A percentile compares a stretch with the other conserved stretches of the same genome.
Evolutionary conservation across 331 rosid species (phyloP).

Genomic region (Stylosanthes scabra): DNA sequence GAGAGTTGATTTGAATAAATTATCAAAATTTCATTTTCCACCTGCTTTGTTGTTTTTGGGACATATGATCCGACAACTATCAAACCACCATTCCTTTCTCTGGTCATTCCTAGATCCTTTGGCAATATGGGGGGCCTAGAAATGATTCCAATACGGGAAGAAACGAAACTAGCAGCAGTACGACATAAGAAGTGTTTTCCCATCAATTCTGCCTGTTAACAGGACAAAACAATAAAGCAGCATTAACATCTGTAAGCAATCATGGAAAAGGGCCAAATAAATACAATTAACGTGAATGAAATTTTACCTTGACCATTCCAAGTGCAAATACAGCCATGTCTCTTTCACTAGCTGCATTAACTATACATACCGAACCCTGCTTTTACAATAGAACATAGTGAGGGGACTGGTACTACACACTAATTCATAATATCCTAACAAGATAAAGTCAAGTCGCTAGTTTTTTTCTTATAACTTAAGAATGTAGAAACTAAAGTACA

Average conservation of each 20-base stretch:
- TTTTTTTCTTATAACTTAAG: neutral
- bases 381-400: constrained; percentile 37
- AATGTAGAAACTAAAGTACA: constrained; percentile 14
- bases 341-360: constrained; percentile 93
- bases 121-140: constrained; percentile 87
- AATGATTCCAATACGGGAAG: constrained; percentile 81
- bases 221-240: constrained; percentile 35
- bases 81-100: constrained; percentile 87
- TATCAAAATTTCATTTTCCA: constrained; percentile 38
- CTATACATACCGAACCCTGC: constrained; percentile 87
- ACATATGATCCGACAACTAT: constrained; percentile 96
- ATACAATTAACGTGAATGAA: constrained; percentile 30
- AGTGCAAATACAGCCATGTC: constrained; percentile 95
- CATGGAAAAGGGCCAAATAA: constrained; percentile 23
- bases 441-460: constrained; percentile 7
- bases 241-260: constrained; percentile 29
- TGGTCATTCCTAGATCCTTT: constrained; percentile 74
- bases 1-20: constrained; percentile 25
- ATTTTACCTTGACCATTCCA: constrained; percentile 87
- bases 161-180: constrained; percentile 96
- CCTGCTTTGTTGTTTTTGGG: constrained; percentile 98
- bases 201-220: constrained; percentile 76
- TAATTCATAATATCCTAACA: constrained; percentile 12
- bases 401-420: constrained; percentile 27
- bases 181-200: constrained; percentile 90